Conservation (phyloP, 2,329 filamentous ascomycete genomes). For the Ceratocystis variospora region DNA sequence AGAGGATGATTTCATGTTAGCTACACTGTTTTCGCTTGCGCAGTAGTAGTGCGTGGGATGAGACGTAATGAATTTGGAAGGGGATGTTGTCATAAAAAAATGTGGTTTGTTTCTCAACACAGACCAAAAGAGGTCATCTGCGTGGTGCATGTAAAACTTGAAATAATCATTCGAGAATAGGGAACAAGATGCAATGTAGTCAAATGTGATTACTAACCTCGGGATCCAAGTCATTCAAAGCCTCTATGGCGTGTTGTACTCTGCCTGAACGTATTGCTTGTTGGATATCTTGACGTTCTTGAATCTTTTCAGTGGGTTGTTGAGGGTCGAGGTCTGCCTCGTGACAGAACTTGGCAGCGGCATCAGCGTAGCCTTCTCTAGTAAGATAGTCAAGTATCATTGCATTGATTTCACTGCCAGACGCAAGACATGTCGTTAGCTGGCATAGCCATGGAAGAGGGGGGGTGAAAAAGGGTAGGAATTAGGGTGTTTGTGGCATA, state of each 20-base stretch:
- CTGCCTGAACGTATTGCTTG: conserved; percentile 74
- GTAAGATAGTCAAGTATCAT: conserved; percentile 95
- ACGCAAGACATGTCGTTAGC: neutral
- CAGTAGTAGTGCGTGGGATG: neutral
- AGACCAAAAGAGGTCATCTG: conserved; percentile 61
- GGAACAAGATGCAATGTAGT: conserved; percentile 3
- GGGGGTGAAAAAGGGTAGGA: neutral
- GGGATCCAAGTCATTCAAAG: conserved; percentile 78
- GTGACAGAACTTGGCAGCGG: conserved; percentile 82
- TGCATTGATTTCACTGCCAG: conserved; percentile 74
- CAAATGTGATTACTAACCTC: conserved; percentile 52
- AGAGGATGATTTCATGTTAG: conserved; percentile 1
- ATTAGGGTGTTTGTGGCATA: conserved; percentile 10
- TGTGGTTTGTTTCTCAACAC: conserved; percentile 77
- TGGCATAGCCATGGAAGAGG: neutral
- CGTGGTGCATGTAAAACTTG: conserved; percentile 98
- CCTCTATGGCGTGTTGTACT: conserved; percentile 72
- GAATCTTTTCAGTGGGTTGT: conserved; percentile 58
- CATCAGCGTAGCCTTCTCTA: conserved; percentile 84
- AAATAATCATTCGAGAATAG: conserved; percentile 72
- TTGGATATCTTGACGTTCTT: conserved; percentile 67
- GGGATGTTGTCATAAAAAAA: conserved; percentile 30
- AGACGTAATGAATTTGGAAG: neutral
- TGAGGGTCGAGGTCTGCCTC: conserved; percentile 77
- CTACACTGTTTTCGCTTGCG: neutral